These are phyloP conservation scores for Teratosphaeria zuluensis DNA, from an alignment of 2,329 filamentous ascomycete species.

Conservation along the genomic window DNA sequence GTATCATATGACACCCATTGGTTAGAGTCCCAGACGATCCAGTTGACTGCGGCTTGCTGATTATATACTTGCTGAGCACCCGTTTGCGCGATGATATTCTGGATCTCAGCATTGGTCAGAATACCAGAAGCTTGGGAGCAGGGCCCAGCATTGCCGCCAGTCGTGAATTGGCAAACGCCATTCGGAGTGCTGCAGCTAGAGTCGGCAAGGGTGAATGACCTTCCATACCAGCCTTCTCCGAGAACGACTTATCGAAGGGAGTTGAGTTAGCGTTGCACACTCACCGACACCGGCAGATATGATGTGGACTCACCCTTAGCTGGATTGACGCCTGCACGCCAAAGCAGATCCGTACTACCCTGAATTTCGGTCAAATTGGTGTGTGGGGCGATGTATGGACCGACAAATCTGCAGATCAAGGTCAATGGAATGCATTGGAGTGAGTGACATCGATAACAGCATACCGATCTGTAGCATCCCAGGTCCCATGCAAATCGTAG, in stretches of 20 bases:
- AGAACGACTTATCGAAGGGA: background rate
- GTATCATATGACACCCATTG: too few relatives aligned
- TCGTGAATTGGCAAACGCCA: background rate
- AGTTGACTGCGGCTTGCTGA: too few relatives aligned
- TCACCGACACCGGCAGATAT: too few relatives aligned
- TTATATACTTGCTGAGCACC: too few relatives aligned
- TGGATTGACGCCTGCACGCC: too few relatives aligned
- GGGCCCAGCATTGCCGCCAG: background rate
- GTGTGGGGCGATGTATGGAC: slow-evolving; percentile 28
- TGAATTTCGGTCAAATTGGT: slow-evolving; percentile 42
- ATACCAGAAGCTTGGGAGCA: background rate
- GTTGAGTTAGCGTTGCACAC: too few relatives aligned
- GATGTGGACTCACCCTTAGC: too few relatives aligned
- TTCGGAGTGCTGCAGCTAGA: background rate
- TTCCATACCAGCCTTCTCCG: background rate
- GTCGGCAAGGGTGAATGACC: background rate
- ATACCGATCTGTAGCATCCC: slow-evolving; percentile 29
- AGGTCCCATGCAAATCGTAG: slow-evolving; percentile 39
- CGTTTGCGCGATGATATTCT: too few relatives aligned
- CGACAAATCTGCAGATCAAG: slow-evolving; percentile 22
- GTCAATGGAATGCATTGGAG: too few relatives aligned
- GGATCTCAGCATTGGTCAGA: too few relatives aligned
- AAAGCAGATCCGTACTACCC: slow-evolving; percentile 23
- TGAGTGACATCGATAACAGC: too few relatives aligned
- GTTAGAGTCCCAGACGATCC: too few relatives aligned